Evolutionary conservation across 306 rosid species (phyloP), one percentile per base, ranked within the genome.

Genomic region (Rosa multiflora): DNA sequence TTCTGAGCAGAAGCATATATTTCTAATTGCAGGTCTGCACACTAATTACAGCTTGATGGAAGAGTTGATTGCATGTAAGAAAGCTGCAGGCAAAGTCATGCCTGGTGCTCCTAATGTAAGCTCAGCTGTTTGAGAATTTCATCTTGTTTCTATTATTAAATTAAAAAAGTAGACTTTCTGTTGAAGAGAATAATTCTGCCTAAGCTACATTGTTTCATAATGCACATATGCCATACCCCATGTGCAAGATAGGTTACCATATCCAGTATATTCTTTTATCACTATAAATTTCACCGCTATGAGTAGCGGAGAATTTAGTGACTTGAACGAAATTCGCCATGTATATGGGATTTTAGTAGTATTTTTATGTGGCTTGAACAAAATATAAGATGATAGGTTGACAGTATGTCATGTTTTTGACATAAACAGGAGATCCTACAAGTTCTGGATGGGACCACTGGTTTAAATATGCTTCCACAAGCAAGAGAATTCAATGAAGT

Each of bases 401-500:
- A n/a, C 46, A 29, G 18, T 74, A 37, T 37, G 9, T 18, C 26
- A 63, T 29, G 10, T 39, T 76, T 69, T 29, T 44, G 10, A 46
- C 77, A 61, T 51, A 78, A 88, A 85, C 93, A 95, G 99, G 99
- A 93, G 85, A 91, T 95, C 84, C 94, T 93, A 64, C 97, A 82
- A 74, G 97, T 93, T 84, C 86, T 95, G 82, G 99, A 95, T 88
- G 99, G 99, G 79, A 95, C 97, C 13, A 95, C 98, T 37, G 99
- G 99, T 81, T 89, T 95, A 92, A 93, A 95, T 85, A 95, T 95
- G 99, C 87, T 95, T 73, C 97, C 97, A 55, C 99, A 95, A 83
- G 98, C 98, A 46, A 89, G 97, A 78, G 99, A 95, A 80, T 95
- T 95, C 79, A 93, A 95, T 73, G 99, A 95, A 42, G 98, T 93